Base-by-base conservation (phyloP, 2,329 filamentous ascomycete species). In the Exophiala spinifera region DNA sequence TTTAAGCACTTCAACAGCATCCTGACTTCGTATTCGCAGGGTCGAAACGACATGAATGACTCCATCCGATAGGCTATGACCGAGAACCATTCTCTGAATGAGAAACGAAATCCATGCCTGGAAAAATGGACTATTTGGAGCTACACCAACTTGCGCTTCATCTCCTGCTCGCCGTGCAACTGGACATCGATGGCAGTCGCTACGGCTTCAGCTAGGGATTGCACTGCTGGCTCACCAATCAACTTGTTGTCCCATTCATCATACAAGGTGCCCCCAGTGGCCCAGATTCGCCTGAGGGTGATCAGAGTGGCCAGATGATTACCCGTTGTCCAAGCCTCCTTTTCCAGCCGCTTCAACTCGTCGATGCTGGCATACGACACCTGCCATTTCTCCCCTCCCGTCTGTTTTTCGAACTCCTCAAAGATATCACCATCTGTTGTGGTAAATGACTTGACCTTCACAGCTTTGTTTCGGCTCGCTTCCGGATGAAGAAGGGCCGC, bases 391-490 rank as follows among this genome's bases (percentile, higher is more conserved):
- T 64, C 53, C 8, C 71, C 70, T 6, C 78, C 80, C 0, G 82
- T 85, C 68, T 88, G 85, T 61, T 75, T 81, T 70, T 88, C 83
- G 61, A 85, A 87, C 64, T 87, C 85, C 8, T 74, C 74, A 17
- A 87, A 66, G 14, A 88, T 83, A 19, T 81, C 70, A 4, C 79
- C 75, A 0, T 83, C 80, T 0, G 82, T 87, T 1, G 80, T 77
- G 0, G 85, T 84, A 60, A 89, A 89, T 0, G 85, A 88, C 63
- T 88, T 86, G 3, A 89, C 83, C 56, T 81, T 84, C 34, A 89
- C 70, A 0, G 80, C 78, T 53, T 79, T 78, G 60, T 80, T 80
- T 23, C 74, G 74, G 1, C 80, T 74, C 3, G 68, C 72, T 10
- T 78, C 69, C 1, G 83, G 80, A 55, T 84, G 79, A 7, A 73